Conservation (phyloP, 2,329 filamentous ascomycete species). For the Cladosporium sp. region DNA sequence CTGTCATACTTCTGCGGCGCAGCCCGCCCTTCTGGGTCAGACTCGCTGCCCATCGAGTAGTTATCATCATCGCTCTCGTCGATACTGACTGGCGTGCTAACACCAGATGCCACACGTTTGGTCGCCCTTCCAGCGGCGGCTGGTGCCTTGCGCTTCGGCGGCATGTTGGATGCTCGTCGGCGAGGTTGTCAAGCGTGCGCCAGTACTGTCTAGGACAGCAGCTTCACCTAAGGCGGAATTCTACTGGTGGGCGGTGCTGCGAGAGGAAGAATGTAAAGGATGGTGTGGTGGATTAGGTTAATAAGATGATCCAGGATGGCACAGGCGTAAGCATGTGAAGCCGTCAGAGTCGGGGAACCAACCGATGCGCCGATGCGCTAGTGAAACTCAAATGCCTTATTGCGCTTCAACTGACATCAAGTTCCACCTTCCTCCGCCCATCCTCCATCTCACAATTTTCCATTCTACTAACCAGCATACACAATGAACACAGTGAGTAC, state of each 20-base stretch:
- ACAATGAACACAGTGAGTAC: slow-evolving; percentile 26
- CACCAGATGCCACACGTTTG: slow-evolving; percentile 37
- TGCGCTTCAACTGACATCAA: neutral
- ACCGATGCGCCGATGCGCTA: neutral
- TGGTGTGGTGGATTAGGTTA: neutral
- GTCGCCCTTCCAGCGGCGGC: slow-evolving; percentile 30
- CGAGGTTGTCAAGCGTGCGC: slow-evolving; percentile 16
- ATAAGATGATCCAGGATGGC: neutral
- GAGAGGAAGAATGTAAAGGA: neutral
- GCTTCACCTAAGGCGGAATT: neutral
- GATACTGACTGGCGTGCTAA: slow-evolving; percentile 42
- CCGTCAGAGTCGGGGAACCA: neutral
- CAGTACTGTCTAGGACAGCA: neutral
- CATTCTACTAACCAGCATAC: slow-evolving; percentile 6
- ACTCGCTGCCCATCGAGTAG: slow-evolving; percentile 43
- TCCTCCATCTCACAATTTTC: slow-evolving; percentile 2
- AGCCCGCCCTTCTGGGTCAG: slow-evolving; percentile 16
- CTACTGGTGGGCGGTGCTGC: neutral
- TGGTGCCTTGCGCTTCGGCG: slow-evolving; percentile 37
- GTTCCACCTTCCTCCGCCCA: neutral
- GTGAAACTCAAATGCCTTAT: neutral
- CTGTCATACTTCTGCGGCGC: slow-evolving; percentile 36
- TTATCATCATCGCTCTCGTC: slow-evolving; percentile 51
- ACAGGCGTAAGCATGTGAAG: neutral
- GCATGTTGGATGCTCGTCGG: slow-evolving; percentile 23